Percentiles rank a stretch among this genome's conserved stretches.
These are phyloP conservation scores for Brassica napus DNA, from an alignment of 345 rosid genomes.

Conservation along the genomic window Da-Ae NC_063445.1:26039001-26039500, in stretches of 20 bases:
- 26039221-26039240: constrained; percentile 67
- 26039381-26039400: too few relatives aligned
- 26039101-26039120: constrained; percentile 82
- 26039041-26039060: constrained; percentile 82
- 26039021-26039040: constrained; percentile 79
- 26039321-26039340: neutral
- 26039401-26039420: too few relatives aligned
- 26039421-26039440: too few relatives aligned
- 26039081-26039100: too few relatives aligned
- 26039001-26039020: constrained; percentile 90
- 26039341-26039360: neutral
- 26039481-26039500: too few relatives aligned
- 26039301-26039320: neutral
- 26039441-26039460: too few relatives aligned
- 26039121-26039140: constrained; percentile 77
- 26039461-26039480: too few relatives aligned
- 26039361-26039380: too few relatives aligned
- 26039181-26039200: constrained; percentile 85
- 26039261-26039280: constrained; percentile 42
- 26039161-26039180: constrained; percentile 67
- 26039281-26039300: neutral
- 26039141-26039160: constrained; percentile 94
- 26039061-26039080: too few relatives aligned
- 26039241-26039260: constrained; percentile 64
- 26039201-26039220: constrained; percentile 86